phyloP scores from a whole-genome alignment of 805 yeast species.

The Scheffersomyces lignosus region DNA sequence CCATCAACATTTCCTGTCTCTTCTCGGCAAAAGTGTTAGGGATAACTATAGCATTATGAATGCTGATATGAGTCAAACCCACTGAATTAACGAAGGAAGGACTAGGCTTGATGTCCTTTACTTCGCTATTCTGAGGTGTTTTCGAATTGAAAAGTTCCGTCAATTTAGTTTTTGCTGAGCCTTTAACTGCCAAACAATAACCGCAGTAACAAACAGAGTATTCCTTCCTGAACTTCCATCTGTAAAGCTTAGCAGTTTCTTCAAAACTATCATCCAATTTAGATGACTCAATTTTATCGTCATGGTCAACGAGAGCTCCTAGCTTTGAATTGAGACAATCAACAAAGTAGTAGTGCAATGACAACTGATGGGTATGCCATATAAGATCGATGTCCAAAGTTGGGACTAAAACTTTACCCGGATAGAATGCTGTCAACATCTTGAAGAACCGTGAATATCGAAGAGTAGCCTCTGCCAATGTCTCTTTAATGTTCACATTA shows the following conservation, averaged over 20 bases:
- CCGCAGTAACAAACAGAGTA: conserved; percentile 22
- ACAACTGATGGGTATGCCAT: conserved; percentile 29
- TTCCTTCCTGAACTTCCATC: conserved; percentile 10
- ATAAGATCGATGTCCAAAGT: conserved; percentile 27
- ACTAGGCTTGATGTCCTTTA: no score
- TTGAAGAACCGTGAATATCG: conserved; percentile 19
- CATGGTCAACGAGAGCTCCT: conserved; percentile 19
- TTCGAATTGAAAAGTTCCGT: neutral
- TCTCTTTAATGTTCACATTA: conserved; percentile 10
- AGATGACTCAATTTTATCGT: conserved; percentile 23
- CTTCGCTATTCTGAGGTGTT: neutral
- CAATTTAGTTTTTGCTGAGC: neutral
- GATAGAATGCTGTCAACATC: conserved; percentile 3
- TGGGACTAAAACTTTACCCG: conserved; percentile 16
- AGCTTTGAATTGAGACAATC: conserved; percentile 7
- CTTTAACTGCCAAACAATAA: conserved; percentile 5
- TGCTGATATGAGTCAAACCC: conserved; percentile 13
- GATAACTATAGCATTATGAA: conserved; percentile 12
- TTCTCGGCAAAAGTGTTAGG: conserved; percentile 6
- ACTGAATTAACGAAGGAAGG: no score
- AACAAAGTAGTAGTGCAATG: conserved; percentile 12
- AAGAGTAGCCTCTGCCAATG: conserved; percentile 11
- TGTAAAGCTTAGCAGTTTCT: conserved; percentile 16
- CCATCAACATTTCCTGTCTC: conserved; percentile 1
- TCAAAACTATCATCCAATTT: conserved; percentile 15